These are phyloP conservation scores for Crepidotus sp. DNA, from an alignment of 1,284 basidiomycete species.

Conservation along the genomic window DNA sequence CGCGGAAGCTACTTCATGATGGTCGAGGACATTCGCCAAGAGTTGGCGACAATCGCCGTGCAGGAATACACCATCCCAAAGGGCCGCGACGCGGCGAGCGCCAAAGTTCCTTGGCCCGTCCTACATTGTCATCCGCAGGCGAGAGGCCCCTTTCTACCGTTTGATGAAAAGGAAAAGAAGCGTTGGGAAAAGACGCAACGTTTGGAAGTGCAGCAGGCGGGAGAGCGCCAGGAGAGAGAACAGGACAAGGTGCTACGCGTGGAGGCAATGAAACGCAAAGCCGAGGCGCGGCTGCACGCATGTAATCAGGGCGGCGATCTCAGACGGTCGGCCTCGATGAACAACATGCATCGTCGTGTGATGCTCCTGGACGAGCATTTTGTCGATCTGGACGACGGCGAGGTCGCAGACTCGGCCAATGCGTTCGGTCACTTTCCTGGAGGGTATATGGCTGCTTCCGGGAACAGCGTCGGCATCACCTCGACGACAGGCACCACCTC, in stretches of 20 bases:
- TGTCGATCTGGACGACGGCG: slow-evolving; percentile 44
- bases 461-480: slow-evolving; percentile 90
- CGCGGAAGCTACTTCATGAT: slow-evolving; percentile 76
- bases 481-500: slow-evolving; percentile 85
- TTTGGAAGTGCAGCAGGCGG: slow-evolving; percentile 41
- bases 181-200: slow-evolving; percentile 52
- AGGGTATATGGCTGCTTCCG: slow-evolving; percentile 80
- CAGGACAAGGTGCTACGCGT: slow-evolving; percentile 28
- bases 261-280: slow-evolving; percentile 35
- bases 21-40: slow-evolving; percentile 83
- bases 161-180: slow-evolving; percentile 61
- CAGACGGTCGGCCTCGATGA: slow-evolving; percentile 71
- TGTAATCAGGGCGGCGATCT: slow-evolving; percentile 41
- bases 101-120: slow-evolving; percentile 56
- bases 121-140: slow-evolving; percentile 63
- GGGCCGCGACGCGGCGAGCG: slow-evolving; percentile 39
- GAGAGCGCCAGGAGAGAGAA: slow-evolving; percentile 37
- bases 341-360: slow-evolving; percentile 55
- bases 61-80: slow-evolving; percentile 54
- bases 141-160: slow-evolving; percentile 63
- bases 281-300: slow-evolving; percentile 33
- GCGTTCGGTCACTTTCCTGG: slow-evolving; percentile 66
- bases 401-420: slow-evolving; percentile 49
- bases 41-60: slow-evolving; percentile 62
- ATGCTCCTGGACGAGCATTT: slow-evolving; percentile 25